A percentile compares a stretch with the other conserved stretches of the same genome.
Conservation (phyloP, 345 rosid genomes). For the Lepidium africanum region DNA sequence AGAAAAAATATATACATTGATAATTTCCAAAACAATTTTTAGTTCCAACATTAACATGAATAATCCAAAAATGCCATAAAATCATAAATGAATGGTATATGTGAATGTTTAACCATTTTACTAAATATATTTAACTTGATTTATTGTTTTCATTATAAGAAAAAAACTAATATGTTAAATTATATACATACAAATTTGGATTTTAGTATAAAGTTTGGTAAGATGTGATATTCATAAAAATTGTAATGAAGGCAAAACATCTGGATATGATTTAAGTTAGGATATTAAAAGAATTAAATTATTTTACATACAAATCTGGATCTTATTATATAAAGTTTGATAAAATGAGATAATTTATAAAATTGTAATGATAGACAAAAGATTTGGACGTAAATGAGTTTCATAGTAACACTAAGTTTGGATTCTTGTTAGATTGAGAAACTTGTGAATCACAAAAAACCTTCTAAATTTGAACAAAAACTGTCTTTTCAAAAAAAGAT, state of each 20-base stretch:
- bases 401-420: background rate
- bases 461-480: background rate
- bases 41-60: background rate
- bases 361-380: background rate
- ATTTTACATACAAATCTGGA: background rate
- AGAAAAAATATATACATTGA: background rate
- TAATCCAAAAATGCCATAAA: background rate
- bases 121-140: too few species aligned
- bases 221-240: background rate
- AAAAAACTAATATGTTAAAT: too few species aligned
- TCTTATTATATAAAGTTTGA: background rate
- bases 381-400: background rate
- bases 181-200: background rate
- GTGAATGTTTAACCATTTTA: too few species aligned
- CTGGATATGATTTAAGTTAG: background rate
- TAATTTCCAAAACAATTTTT: background rate
- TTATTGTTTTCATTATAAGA: too few species aligned
- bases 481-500: background rate
- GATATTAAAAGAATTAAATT: background rate
- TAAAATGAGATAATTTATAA: too few species aligned
- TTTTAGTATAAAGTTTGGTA: background rate
- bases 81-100: too few species aligned
- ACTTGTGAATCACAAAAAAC: background rate
- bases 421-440: background rate
- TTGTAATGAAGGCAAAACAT: background rate